Evolutionary conservation across 2,329 filamentous ascomycete species (phyloP).

Genomic region (Exserohilum turcica): DNA sequence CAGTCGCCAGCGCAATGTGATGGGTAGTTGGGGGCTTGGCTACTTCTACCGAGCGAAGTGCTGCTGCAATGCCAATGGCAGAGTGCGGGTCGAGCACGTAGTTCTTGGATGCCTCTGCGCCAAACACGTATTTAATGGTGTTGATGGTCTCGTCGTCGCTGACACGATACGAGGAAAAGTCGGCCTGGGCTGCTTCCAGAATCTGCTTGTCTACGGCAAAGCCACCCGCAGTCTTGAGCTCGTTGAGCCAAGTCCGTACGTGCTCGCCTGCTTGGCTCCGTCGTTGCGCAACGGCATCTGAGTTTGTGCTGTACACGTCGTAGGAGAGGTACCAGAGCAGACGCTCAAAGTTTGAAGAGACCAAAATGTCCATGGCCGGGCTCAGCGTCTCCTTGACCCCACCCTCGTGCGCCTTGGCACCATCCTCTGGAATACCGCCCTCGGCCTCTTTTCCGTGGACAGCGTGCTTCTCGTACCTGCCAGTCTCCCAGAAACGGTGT

Average conservation of each 20-base stretch:
- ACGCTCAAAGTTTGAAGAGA: constrained; percentile 95
- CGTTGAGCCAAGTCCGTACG: constrained; percentile 76
- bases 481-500: constrained; percentile 90
- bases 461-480: constrained; percentile 85
- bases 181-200: constrained; percentile 69
- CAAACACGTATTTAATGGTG: constrained; percentile 55
- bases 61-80: constrained; percentile 81
- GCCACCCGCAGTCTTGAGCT: constrained; percentile 79
- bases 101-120: constrained; percentile 52
- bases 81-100: constrained; percentile 95
- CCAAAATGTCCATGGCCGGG: constrained; percentile 97
- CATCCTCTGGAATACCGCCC: constrained; percentile 60
- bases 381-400: constrained; percentile 90
- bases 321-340: constrained; percentile 92
- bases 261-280: constrained; percentile 68
- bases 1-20: constrained; percentile 87
- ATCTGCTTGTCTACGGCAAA: constrained; percentile 81
- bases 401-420: constrained; percentile 65
- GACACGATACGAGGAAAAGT: constrained; percentile 80
- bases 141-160: constrained; percentile 59
- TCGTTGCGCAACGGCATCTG: constrained; percentile 49
- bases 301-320: constrained; percentile 48
- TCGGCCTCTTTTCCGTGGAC: constrained; percentile 62
- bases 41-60: constrained; percentile 68
- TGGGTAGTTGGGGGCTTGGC: constrained; percentile 56